Base-by-base conservation (phyloP, 179 eudicot genomes). In the Heliamphora pulchella region DNA sequence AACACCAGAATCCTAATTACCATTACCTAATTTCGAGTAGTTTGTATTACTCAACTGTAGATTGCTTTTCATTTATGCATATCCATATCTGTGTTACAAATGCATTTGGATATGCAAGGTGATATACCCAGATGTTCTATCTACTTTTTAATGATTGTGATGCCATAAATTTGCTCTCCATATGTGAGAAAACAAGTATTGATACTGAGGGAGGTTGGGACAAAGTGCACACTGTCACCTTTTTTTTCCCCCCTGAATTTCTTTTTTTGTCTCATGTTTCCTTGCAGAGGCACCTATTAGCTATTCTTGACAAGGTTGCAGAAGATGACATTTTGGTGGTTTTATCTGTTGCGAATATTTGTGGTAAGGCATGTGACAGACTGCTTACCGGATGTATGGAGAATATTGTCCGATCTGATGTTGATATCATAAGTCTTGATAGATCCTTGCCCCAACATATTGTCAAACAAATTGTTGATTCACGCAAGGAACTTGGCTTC, bases 401-500 rank as follows among this genome's bases (percentile, higher is more conserved):
- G 76, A 86, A 86, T 81, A 76, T 90, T 71, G 89, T 89, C 44
- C 87, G 81, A 80, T 89, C 93, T 3, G 86, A 89, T 86, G 69
- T 92, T 81, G 98, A 92, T 83, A 85, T 86, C n/a, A 82, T 91
- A 66, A 89, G 97, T 64, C 89, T 93, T 51, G 95, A 92, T 81
- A 93, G 85, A 84, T 81, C 85, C 69, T 85, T 93, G 81, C 90
- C 93, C 4, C 86, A 82, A 41, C 83, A 87, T 66, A 85, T 90
- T 65, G 91, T 83, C 54, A 91, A 89, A 68, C 88, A 83, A 78
- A 92, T 93, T 69, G 83, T 87, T 68, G 91, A 91, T 76, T 70
- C 81, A 2, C 91, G 98, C 14, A 80, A 80, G 78, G 90, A 85
- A 66, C 79, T 86, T 67, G 97, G 89, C 50, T 80, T 86, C 22